Conservation (phyloP, 495 filamentous ascomycete species). For the Aspergillus indologenus region DNA sequence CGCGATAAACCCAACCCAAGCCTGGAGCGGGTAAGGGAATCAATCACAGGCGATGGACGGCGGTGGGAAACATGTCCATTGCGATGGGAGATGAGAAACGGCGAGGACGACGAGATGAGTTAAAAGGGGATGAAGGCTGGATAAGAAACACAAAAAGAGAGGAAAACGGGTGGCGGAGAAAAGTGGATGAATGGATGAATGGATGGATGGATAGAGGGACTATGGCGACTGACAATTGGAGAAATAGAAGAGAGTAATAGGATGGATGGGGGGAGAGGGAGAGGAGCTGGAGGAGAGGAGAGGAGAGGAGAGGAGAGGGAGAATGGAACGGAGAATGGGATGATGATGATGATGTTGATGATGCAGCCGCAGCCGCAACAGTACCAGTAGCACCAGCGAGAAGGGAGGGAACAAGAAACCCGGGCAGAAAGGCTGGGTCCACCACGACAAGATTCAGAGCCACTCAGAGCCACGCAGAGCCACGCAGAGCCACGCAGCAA, state of each 20-base stretch:
- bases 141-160: slow-evolving; percentile 1
- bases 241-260: not conserved
- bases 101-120: not conserved
- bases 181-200: too few relatives aligned
- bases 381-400: not conserved
- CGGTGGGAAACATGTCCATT: slow-evolving; percentile 19
- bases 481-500: not conserved
- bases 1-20: slow-evolving; percentile 21
- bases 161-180: not conserved
- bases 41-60: slow-evolving; percentile 19
- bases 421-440: slow-evolving; percentile 1
- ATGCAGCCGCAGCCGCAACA: not conserved
- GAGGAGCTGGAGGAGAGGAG: not conserved
- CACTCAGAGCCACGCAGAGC: too few relatives aligned
- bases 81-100: slow-evolving; percentile 7
- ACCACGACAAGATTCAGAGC: not conserved
- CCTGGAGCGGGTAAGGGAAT: slow-evolving; percentile 18
- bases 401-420: slow-evolving; percentile 7
- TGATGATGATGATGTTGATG: slow-evolving; percentile 14
- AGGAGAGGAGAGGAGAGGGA: slow-evolving; percentile 2
- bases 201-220: too few relatives aligned
- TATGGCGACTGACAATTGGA: too few relatives aligned
- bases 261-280: not conserved
- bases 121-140: not conserved
- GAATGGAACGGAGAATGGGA: slow-evolving; percentile 11